Percentiles rank a stretch among this genome's conserved stretches.
phyloP scores from a whole-genome alignment of 306 rosid species.

The Benincasa hispida region DNA sequence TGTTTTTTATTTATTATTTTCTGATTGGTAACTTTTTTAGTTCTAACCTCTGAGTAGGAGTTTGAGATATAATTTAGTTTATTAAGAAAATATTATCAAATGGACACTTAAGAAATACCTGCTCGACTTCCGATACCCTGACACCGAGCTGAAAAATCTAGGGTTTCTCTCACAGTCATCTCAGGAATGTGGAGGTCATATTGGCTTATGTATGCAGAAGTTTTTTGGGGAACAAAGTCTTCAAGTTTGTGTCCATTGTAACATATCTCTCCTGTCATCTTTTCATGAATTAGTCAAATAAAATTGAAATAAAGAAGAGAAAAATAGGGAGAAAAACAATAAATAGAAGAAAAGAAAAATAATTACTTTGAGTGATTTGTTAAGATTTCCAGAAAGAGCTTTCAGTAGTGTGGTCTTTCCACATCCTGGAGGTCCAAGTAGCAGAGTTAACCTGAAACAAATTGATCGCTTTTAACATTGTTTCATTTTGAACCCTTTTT shows the following conservation, averaged over 20 bases:
- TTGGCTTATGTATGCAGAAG: conserved; percentile 65
- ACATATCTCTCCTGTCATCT: conserved; percentile 28
- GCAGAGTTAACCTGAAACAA: conserved; percentile 24
- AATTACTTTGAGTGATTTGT: conserved; percentile 19
- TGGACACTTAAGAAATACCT: no score
- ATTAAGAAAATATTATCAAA: no score
- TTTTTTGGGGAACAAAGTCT: conserved; percentile 60
- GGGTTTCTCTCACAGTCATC: conserved; percentile 74
- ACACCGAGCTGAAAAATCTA: conserved; percentile 66
- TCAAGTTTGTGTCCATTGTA: conserved; percentile 46
- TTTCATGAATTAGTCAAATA: no score
- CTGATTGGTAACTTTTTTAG: no score
- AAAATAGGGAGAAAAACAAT: no score
- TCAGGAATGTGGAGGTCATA: conserved; percentile 49
- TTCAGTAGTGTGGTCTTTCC: conserved; percentile 36
- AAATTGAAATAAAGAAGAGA: no score
- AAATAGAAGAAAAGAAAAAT: no score
- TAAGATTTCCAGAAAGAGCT: conserved; percentile 27
- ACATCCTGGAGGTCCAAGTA: conserved; percentile 44
- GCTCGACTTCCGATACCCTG: conserved; percentile 65
- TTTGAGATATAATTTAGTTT: no score
- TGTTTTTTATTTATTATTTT: no score
- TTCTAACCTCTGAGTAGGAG: no score
- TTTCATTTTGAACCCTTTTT: no score
- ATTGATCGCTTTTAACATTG: no score